Conservation (phyloP, 1,284 basidiomycete species). For the Peniophora sp. region DNA sequence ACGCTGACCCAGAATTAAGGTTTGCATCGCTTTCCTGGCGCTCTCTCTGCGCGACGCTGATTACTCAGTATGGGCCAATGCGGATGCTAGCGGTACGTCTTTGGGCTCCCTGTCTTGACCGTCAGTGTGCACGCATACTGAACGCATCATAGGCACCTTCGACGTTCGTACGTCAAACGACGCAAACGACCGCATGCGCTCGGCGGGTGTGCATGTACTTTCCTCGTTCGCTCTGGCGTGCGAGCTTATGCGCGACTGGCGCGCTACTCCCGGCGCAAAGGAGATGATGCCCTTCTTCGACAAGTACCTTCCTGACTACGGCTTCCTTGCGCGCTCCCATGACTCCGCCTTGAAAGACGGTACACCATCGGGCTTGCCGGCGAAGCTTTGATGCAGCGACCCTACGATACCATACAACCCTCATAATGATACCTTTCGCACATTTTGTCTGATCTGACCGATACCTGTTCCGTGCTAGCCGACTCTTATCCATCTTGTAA, state of each 20-base stretch:
- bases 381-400: too few relatives aligned
- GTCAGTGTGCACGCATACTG: too few relatives aligned
- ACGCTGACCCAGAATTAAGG: slow-evolving; percentile 16
- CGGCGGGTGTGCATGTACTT: slow-evolving; percentile 33
- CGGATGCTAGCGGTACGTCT: slow-evolving; percentile 30
- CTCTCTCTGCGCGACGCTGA: slow-evolving; percentile 34
- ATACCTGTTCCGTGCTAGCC: too few relatives aligned
- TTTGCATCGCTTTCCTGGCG: slow-evolving; percentile 38
- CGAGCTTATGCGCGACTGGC: slow-evolving; percentile 42
- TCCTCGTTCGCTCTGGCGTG: slow-evolving; percentile 33
- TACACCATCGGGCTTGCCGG: slow-evolving; percentile 4
- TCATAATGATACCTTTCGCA: too few relatives aligned
- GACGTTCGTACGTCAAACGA: slow-evolving; percentile 29
- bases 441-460: too few relatives aligned
- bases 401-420: too few relatives aligned
- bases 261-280: slow-evolving; percentile 29
- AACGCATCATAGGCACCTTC: slow-evolving; percentile 15
- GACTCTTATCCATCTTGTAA: too few relatives aligned
- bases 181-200: slow-evolving; percentile 38
- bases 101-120: too few relatives aligned
- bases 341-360: slow-evolving; percentile 28
- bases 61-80: slow-evolving; percentile 37
- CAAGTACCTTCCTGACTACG: slow-evolving; percentile 31
- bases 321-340: slow-evolving; percentile 30
- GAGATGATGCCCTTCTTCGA: slow-evolving; percentile 35